phyloP scores from a whole-genome alignment of 495 filamentous ascomycete species.

The Hypoxylon perforatum region DNA sequence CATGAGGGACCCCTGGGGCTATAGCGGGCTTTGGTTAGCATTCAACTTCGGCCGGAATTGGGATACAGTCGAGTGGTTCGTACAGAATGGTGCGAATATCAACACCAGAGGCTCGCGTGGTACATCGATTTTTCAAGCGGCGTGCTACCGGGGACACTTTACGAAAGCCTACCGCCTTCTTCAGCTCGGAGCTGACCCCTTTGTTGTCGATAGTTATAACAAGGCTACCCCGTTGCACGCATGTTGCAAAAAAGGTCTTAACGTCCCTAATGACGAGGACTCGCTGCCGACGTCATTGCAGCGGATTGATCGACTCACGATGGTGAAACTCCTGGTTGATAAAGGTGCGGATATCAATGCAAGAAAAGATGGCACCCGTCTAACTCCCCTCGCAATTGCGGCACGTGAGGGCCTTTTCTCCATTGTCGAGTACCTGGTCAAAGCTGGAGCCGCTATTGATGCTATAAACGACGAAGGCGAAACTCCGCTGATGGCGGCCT shows the following conservation, averaged over 20 bases:
- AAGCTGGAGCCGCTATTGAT: slow-evolving; percentile 37
- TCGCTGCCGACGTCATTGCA: not conserved
- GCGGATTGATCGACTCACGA: not conserved
- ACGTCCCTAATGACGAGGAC: too few species aligned
- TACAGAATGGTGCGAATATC: slow-evolving; percentile 9
- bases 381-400: slow-evolving; percentile 16
- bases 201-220: too few species aligned
- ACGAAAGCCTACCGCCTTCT: not conserved
- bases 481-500: slow-evolving; percentile 27
- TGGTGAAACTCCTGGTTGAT: slow-evolving; percentile 11
- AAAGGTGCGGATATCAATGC: slow-evolving; percentile 16
- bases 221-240: not conserved
- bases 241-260: too few species aligned
- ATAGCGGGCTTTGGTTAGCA: slow-evolving; percentile 23
- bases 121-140: slow-evolving; percentile 20
- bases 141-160: not conserved
- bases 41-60: not conserved
- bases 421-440: slow-evolving; percentile 36
- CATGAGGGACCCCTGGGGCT: slow-evolving; percentile 12
- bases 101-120: not conserved
- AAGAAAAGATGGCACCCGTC: slow-evolving; percentile 2
- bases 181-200: not conserved
- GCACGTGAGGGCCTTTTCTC: not conserved
- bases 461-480: not conserved
- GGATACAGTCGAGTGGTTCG: slow-evolving; percentile 8